Base-by-base conservation (phyloP, 345 rosid species). In the Pistacia integerrima region DNA sequence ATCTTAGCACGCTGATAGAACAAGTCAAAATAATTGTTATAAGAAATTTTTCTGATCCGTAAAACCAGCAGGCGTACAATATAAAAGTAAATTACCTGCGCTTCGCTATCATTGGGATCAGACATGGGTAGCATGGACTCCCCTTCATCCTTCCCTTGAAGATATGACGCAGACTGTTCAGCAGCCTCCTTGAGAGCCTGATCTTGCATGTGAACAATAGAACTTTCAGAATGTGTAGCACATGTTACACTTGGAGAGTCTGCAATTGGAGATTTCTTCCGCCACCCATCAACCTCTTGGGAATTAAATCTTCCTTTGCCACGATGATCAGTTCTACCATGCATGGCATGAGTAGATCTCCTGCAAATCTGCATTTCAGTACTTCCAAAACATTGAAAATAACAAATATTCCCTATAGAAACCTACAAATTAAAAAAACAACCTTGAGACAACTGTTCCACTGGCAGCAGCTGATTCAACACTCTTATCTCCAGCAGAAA, bases 1-100 rank as follows among this genome's bases (percentile, higher is more conserved):
- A 89, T 88, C 78, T 79, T 89, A 77, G 88, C 89, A 77, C 85
- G 93, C 99, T 97, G 86, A 80, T 80, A 20, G 70, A 57, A 75
- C 67, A 82, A 74, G 67, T 13, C 61, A 64, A 74, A 81, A 71
- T 25, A 77, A 66, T 77, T 36, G 49, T 33, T 77, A 30, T 35
- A 14, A 35, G 44, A 62, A 59, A 72, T 41, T 70, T 44, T 76
- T 70, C 77, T 44, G 38, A 72, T 52, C 35, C 73, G 68, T 49
- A 68, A 69, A 73, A 72, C 38, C 69, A 74, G 76, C 8, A 48
- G 20, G 77, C 64, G 74, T 65, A 74, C 22, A 44, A 48, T 41
- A 75, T 36, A 71, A 67, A 64, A 60, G 65, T 56, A 77, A 36
- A 60, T 56, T 83, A 87, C 92, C 84, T 86, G 86, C 61, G 82